These are phyloP conservation scores for Lachnellula occidentalis DNA, from an alignment of 2,329 filamentous ascomycete genomes.

Conservation along the genomic window DNA sequence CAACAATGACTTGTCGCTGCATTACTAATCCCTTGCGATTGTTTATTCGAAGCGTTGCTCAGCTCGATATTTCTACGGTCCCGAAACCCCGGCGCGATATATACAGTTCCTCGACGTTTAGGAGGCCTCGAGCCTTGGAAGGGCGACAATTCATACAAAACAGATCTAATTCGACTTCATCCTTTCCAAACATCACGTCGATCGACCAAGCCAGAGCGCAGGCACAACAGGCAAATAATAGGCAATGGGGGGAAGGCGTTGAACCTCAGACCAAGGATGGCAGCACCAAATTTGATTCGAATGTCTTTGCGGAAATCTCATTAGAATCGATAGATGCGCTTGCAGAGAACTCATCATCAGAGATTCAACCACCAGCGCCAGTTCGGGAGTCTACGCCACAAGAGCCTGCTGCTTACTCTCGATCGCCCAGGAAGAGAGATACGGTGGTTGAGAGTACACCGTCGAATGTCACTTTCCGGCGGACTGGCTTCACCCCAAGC, in stretches of 20 bases:
- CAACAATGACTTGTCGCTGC: conserved; percentile 28
- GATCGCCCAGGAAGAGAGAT: neutral
- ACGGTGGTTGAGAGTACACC: neutral
- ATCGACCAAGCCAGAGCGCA: too few species aligned
- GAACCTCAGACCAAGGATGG: neutral
- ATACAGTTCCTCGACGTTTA: neutral
- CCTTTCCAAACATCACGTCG: neutral
- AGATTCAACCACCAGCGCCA: neutral
- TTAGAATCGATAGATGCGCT: conserved; percentile 33
- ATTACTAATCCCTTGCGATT: conserved; percentile 21
- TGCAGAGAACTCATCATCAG: conserved; percentile 14
- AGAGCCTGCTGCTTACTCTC: neutral
- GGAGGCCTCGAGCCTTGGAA: neutral
- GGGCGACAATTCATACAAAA: neutral
- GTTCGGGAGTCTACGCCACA: neutral
- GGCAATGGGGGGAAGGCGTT: conserved; percentile 9
- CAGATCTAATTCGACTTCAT: neutral
- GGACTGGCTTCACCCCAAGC: too few species aligned
- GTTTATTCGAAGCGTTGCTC: conserved; percentile 28
- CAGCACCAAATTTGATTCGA: conserved; percentile 15
- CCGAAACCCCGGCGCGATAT: neutral
- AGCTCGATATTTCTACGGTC: conserved; percentile 22
- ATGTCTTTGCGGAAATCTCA: conserved; percentile 32
- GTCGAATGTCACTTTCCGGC: neutral
- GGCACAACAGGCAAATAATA: neutral